Conservation (phyloP, 192 early-diverging fungal species). For the Dispira simplex region DNA sequence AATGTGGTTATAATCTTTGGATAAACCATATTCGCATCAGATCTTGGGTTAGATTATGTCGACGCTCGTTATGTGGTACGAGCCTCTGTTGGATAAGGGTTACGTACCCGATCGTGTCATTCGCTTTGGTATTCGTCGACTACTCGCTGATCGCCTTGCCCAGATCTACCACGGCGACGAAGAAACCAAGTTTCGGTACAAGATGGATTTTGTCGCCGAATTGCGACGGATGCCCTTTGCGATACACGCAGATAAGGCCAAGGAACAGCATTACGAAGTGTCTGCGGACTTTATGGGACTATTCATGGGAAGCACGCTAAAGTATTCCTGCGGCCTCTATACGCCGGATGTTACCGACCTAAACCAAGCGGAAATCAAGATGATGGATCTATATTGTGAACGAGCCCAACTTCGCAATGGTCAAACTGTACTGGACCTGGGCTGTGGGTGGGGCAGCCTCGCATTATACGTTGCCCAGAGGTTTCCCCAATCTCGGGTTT, state of each 20-base stretch:
- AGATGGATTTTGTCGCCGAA: not conserved
- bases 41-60: too few relatives aligned
- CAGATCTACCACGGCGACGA: slow-evolving; percentile 8
- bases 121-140: slow-evolving; percentile 5
- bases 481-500: slow-evolving; percentile 37
- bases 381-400: slow-evolving; percentile 39
- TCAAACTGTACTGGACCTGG: slow-evolving; percentile 45
- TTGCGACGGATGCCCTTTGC: slow-evolving; percentile 22
- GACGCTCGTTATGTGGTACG: slow-evolving; percentile 6
- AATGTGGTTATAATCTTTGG: too few relatives aligned
- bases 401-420: slow-evolving; percentile 36
- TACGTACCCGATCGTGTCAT: slow-evolving; percentile 5
- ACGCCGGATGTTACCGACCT: slow-evolving; percentile 16
- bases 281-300: slow-evolving; percentile 26
- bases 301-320: slow-evolving; percentile 33
- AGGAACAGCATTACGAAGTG: slow-evolving; percentile 56
- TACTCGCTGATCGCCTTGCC: not conserved
- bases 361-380: slow-evolving; percentile 37
- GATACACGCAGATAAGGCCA: slow-evolving; percentile 42
- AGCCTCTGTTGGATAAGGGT: slow-evolving; percentile 2
- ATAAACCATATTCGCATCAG: too few relatives aligned
- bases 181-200: not conserved
- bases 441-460: slow-evolving; percentile 53
- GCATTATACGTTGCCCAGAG: slow-evolving; percentile 15
- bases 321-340: slow-evolving; percentile 45